These are phyloP conservation scores for barley (Hordeum vulgare) DNA, from an alignment of 176 grass and related monocot genomes.

Conservation along the genomic window MorexV3_pseudomolecules_assembly NC_058520.1:173373702-173374201, in stretches of 20 bases:
- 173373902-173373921: not conserved
- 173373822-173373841: not conserved
- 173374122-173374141: too few species aligned
- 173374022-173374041: not conserved
- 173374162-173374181: too few species aligned
- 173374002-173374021: not conserved
- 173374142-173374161: too few species aligned
- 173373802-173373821: not conserved
- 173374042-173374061: not conserved
- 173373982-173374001: not conserved
- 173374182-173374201: too few species aligned
- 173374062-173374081: not conserved
- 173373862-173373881: not conserved
- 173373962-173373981: not conserved
- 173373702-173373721: not conserved
- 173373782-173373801: constrained; percentile 19
- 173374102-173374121: too few species aligned
- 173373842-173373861: not conserved
- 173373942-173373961: not conserved
- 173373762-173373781: not conserved
- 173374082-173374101: not conserved
- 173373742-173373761: not conserved
- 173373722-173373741: not conserved
- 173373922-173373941: not conserved
- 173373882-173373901: not conserved